Evolutionary conservation across 2,329 filamentous ascomycete species (phyloP).

Genomic region (Neoascochyta sp.): DNA sequence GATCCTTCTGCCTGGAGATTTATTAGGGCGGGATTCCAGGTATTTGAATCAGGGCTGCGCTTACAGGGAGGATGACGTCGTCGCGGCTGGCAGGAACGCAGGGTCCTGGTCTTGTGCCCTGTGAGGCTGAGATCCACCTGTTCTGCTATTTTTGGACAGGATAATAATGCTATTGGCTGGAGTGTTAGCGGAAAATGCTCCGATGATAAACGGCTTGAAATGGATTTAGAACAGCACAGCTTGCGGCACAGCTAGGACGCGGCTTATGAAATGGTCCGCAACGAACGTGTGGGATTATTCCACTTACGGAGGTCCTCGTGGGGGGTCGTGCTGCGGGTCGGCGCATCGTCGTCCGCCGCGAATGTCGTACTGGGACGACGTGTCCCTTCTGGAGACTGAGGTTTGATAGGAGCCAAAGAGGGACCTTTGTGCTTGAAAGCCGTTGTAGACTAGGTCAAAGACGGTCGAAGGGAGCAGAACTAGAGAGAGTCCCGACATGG

Average conservation of each 20-base stretch:
- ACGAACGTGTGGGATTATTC: too few species aligned
- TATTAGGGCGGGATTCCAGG: constrained; percentile 1
- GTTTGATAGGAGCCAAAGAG: neutral
- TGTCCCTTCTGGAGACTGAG: neutral
- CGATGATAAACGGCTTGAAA: constrained; percentile 1
- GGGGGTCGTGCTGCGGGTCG: constrained; percentile 21
- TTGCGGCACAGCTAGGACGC: constrained; percentile 1
- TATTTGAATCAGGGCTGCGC: constrained; percentile 15
- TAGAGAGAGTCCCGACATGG: too few species aligned
- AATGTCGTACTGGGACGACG: neutral
- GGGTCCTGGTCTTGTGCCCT: constrained; percentile 20
- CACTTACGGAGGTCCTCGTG: constrained; percentile 28
- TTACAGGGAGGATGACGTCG: constrained; percentile 25
- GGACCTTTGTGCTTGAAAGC: constrained; percentile 2
- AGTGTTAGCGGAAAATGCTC: constrained; percentile 5
- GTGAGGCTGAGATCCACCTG: constrained; percentile 15
- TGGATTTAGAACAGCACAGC: constrained; percentile 1
- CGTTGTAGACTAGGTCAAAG: neutral
- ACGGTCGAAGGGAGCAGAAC: constrained; percentile 1
- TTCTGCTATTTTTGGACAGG: constrained; percentile 18
- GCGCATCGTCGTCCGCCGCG: too few species aligned
- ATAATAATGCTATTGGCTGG: constrained; percentile 22
- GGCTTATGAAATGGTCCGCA: neutral
- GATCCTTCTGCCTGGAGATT: constrained; percentile 5
- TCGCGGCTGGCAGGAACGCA: constrained; percentile 14